Evolutionary conservation across 2,329 filamentous ascomycete species (phyloP).

Genomic region (Fusarium setosum): DNA sequence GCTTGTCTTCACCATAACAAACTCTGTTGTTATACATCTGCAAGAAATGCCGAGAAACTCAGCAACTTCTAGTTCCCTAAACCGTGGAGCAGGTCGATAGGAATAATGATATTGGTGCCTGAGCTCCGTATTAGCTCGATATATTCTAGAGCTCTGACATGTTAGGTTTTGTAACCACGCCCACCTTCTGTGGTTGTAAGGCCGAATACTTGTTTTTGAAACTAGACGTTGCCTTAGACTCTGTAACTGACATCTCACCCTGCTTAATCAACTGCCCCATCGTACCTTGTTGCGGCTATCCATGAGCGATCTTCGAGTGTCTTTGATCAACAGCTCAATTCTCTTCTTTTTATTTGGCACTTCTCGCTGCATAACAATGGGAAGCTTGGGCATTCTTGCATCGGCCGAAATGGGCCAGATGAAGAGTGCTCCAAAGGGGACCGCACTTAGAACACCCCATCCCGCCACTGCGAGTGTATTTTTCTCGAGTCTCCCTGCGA

Average conservation of each 20-base stretch:
- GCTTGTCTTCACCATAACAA: no score
- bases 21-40: slow-evolving; percentile 7
- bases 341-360: not conserved
- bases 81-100: not conserved
- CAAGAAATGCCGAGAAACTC: slow-evolving; percentile 19
- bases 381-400: not conserved
- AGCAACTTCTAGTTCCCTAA: slow-evolving; percentile 7
- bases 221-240: not conserved
- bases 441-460: not conserved
- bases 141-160: not conserved
- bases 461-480: not conserved
- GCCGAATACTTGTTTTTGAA: slow-evolving; percentile 3
- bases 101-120: slow-evolving; percentile 15
- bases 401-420: not conserved
- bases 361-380: not conserved
- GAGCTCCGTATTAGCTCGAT: not conserved
- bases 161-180: not conserved
- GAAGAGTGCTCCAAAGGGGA: not conserved
- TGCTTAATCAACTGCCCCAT: not conserved
- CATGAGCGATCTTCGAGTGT: not conserved
- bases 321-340: not conserved
- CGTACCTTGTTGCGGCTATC: not conserved
- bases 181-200: slow-evolving; percentile 5
- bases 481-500: not conserved
- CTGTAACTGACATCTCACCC: not conserved